A percentile compares a stretch with the other conserved stretches of the same genome.
Evolutionary conservation across 179 eudicot species (phyloP).

Genomic region (Beta corolliflora): DNA sequence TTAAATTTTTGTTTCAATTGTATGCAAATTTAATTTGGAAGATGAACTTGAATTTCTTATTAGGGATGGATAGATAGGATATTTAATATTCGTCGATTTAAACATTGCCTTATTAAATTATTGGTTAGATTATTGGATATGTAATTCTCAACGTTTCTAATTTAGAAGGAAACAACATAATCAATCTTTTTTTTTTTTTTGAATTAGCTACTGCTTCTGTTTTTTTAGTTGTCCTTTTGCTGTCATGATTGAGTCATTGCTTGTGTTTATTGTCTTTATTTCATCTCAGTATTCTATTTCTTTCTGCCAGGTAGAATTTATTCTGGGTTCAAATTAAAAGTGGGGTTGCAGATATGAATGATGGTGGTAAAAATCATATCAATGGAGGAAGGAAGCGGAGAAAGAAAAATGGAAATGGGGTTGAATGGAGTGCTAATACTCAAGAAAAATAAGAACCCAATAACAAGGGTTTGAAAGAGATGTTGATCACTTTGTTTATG

Average conservation of each 20-base stretch:
- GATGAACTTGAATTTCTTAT: neutral
- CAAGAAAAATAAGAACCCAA: constrained; percentile 29
- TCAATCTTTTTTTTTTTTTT: too few relatives aligned
- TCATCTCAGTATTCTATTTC: neutral
- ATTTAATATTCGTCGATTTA: too few relatives aligned
- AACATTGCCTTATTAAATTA: too few relatives aligned
- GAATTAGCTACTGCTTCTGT: too few relatives aligned
- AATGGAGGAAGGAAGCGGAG: constrained; percentile 32
- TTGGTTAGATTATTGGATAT: too few relatives aligned
- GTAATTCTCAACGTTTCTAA: too few relatives aligned
- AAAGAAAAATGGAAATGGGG: constrained; percentile 22
- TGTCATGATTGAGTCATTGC: too few relatives aligned
- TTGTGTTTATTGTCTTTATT: too few relatives aligned
- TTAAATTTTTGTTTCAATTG: neutral
- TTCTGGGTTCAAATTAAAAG: too few relatives aligned
- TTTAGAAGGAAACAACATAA: too few relatives aligned
- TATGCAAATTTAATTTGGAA: neutral
- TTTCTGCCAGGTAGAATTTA: neutral
- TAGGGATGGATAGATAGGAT: too few relatives aligned
- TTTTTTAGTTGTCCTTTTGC: too few relatives aligned
- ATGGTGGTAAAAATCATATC: constrained; percentile 8
- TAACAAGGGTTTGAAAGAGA: constrained; percentile 47
- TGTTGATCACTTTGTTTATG: constrained; percentile 58
- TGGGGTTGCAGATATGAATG: constrained; percentile 26
- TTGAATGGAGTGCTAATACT: constrained; percentile 10